Evolutionary conservation across 768 basidiomycete genomes (phyloP).

Genomic region (Mycena amicta): DNA sequence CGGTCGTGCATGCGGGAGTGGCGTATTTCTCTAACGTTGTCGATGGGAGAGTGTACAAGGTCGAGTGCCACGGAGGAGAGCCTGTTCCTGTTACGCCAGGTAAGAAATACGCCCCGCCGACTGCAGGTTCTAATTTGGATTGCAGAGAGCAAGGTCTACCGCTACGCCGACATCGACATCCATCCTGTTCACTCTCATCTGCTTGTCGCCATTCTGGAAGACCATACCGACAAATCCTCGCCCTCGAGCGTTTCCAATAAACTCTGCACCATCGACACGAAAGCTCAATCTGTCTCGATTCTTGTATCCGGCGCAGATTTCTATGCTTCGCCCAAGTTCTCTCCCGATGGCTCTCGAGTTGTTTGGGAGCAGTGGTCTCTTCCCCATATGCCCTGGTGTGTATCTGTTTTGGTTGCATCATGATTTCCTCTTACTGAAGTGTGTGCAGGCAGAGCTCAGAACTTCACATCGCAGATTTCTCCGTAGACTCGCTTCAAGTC

Average conservation of each 20-base stretch:
- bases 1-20: slow-evolving; percentile 49
- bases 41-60: slow-evolving; percentile 56
- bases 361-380: slow-evolving; percentile 72
- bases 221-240: slow-evolving; percentile 52
- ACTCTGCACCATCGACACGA: slow-evolving; percentile 50
- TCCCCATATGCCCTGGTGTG: slow-evolving; percentile 56
- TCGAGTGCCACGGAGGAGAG: slow-evolving; percentile 31
- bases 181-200: slow-evolving; percentile 49
- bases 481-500: slow-evolving; percentile 34
- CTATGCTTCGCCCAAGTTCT: slow-evolving; percentile 60
- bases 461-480: slow-evolving; percentile 56
- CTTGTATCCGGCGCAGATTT: slow-evolving; percentile 59
- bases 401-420: neutral
- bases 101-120: slow-evolving; percentile 28
- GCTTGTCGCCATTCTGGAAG: slow-evolving; percentile 57
- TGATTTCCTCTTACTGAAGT: neutral
- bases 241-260: slow-evolving; percentile 49
- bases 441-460: slow-evolving; percentile 48
- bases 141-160: slow-evolving; percentile 41
- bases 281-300: slow-evolving; percentile 36
- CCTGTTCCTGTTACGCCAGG: slow-evolving; percentile 58
- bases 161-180: slow-evolving; percentile 57
- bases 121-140: neutral
- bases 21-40: slow-evolving; percentile 61
- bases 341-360: slow-evolving; percentile 57